Percentiles rank a stretch among this genome's conserved stretches.
phyloP scores from a whole-genome alignment of 2,329 filamentous ascomycete genomes.

The Alternaria postmessia region DNA sequence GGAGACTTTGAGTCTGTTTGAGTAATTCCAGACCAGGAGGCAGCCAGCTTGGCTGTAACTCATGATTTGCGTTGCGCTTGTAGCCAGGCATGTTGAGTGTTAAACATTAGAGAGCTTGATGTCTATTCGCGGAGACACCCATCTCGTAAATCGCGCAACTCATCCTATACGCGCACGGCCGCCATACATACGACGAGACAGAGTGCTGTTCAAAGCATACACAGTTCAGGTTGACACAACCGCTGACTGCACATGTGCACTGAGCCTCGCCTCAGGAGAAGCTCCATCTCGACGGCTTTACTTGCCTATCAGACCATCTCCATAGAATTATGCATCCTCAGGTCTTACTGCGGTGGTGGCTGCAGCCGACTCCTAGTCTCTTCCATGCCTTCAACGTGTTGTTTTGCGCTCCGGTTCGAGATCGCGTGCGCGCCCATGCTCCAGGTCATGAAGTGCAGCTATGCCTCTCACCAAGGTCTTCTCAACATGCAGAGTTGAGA shows the following conservation, averaged over 20 bases:
- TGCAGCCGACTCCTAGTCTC: background rate
- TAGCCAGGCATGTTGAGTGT: background rate
- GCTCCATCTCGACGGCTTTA: conserved; percentile 15
- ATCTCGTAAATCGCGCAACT: background rate
- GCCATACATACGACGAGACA: conserved; percentile 51
- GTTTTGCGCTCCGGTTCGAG: background rate
- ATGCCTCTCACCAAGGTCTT: background rate
- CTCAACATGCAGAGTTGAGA: background rate
- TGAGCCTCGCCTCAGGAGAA: conserved; percentile 13
- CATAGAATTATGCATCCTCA: conserved; percentile 10
- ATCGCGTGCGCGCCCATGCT: background rate
- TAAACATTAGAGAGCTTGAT: background rate
- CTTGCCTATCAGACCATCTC: conserved; percentile 2
- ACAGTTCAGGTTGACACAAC: conserved; percentile 51
- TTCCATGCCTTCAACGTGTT: background rate
- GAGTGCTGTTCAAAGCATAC: conserved; percentile 47
- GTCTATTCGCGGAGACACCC: conserved; percentile 1
- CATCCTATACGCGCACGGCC: conserved; percentile 47
- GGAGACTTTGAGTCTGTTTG: conserved; percentile 6
- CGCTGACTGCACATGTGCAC: conserved; percentile 47
- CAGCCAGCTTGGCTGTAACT: conserved; percentile 5
- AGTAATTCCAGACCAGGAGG: background rate
- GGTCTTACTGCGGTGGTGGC: background rate
- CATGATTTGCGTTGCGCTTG: background rate
- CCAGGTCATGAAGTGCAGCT: background rate